Percentiles rank a stretch among this genome's conserved stretches.
phyloP scores from a whole-genome alignment of 768 basidiomycete species.

The Amanita molliuscula region DNA sequence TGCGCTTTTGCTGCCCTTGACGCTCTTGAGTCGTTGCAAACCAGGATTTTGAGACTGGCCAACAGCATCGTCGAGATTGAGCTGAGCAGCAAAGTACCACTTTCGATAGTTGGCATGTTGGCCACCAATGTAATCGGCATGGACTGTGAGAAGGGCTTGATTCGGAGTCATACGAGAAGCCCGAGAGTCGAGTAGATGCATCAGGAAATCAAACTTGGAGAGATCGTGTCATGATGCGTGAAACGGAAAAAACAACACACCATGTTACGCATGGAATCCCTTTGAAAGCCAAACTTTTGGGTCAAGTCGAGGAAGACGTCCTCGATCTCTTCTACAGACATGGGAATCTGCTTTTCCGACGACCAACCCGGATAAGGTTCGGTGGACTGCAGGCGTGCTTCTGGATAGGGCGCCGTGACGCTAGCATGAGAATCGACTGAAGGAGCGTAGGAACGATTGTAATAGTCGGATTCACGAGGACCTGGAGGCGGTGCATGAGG shows the following conservation, averaged over 20 bases:
- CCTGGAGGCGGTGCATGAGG: constrained; percentile 11
- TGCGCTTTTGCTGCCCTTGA: constrained; percentile 48
- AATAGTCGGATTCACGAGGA: constrained; percentile 22
- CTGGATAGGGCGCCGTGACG: constrained; percentile 48
- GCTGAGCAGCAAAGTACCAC: constrained; percentile 99
- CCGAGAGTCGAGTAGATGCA: constrained; percentile 95
- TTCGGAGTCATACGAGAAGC: constrained; percentile 98
- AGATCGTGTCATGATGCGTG: constrained; percentile 8
- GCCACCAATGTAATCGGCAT: constrained; percentile 98
- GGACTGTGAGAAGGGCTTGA: constrained; percentile 91
- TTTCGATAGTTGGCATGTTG: constrained; percentile 99
- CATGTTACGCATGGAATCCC: constrained; percentile 94
- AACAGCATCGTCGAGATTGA: constrained; percentile 98
- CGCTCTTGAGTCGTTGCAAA: constrained; percentile 77
- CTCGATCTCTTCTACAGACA: constrained; percentile 97
- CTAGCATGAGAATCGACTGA: constrained; percentile 56
- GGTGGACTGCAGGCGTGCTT: constrained; percentile 36
- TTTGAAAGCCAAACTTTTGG: constrained; percentile 98
- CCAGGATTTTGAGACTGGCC: constrained; percentile 93
- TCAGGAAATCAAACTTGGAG: constrained; percentile 85
- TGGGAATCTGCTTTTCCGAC: constrained; percentile 84
- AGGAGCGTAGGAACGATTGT: constrained; percentile 38
- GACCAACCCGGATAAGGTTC: constrained; percentile 96
- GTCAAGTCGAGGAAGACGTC: constrained; percentile 97
- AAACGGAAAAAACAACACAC: constrained; percentile 25